These are phyloP conservation scores for Suillus ampliporus DNA, from an alignment of 768 basidiomycete genomes.

Conservation along the genomic window DNA sequence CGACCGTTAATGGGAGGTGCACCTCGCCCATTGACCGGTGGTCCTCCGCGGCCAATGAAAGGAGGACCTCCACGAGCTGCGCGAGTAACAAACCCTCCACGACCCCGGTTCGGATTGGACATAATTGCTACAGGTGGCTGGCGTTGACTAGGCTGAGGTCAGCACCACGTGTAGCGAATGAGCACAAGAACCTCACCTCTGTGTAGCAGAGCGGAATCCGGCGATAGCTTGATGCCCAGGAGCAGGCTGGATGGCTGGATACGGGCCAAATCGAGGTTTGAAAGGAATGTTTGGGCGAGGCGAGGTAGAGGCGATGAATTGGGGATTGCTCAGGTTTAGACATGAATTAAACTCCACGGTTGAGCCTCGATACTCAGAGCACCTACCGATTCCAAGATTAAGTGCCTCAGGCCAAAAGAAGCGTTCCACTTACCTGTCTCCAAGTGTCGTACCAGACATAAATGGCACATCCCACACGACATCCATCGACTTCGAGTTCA, in stretches of 20 bases:
- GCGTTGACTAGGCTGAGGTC: slow-evolving; percentile 6
- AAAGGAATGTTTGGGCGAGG: slow-evolving; percentile 59
- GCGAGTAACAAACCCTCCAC: slow-evolving; percentile 28
- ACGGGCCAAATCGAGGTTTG: slow-evolving; percentile 70
- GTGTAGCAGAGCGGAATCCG: slow-evolving; percentile 68
- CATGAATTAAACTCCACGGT: slow-evolving; percentile 88
- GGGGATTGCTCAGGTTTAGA: slow-evolving; percentile 85
- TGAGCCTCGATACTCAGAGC: slow-evolving; percentile 91
- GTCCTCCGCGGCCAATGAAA: slow-evolving; percentile 14
- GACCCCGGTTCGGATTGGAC: slow-evolving; percentile 70
- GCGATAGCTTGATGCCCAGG: slow-evolving; percentile 59
- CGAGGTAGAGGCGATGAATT: slow-evolving; percentile 81
- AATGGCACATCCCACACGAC: slow-evolving; percentile 96
- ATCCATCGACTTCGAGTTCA: slow-evolving; percentile 89
- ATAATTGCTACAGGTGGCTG: slow-evolving; percentile 67
- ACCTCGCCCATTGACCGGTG: slow-evolving; percentile 17
- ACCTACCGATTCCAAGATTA: slow-evolving; percentile 49
- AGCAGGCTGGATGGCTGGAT: slow-evolving; percentile 61
- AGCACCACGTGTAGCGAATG: background rate
- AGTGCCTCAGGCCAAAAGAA: background rate
- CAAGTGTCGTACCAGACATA: slow-evolving; percentile 88
- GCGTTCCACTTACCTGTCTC: slow-evolving; percentile 63
- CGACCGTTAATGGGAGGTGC: slow-evolving; percentile 14
- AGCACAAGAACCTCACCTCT: slow-evolving; percentile 28
- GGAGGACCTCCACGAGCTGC: slow-evolving; percentile 15